A percentile compares a stretch with the other conserved stretches of the same genome.
phyloP scores from a whole-genome alignment of 2,329 filamentous ascomycete species.

The Xylaria digitata region DNA sequence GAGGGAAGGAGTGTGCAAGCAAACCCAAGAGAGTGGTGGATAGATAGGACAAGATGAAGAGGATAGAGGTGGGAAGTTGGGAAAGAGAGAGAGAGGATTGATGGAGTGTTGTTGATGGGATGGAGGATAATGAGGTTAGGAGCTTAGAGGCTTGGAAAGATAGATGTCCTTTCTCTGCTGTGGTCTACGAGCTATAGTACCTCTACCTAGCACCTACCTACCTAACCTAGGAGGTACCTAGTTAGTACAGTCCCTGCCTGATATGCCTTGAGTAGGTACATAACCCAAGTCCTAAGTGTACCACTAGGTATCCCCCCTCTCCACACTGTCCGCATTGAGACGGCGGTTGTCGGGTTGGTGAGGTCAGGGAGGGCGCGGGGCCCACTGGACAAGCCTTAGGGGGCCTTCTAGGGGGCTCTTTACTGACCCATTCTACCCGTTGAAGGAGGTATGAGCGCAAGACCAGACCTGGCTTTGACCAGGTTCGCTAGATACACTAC shows the following conservation, averaged over 20 bases:
- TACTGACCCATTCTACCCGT: not conserved
- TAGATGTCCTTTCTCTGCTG: conserved; percentile 38
- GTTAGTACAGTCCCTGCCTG: not conserved
- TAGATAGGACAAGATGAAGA: conserved; percentile 32
- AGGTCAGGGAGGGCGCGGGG: conserved; percentile 39
- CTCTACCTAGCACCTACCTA: not conserved
- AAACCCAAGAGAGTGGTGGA: conserved; percentile 47
- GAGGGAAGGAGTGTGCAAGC: conserved; percentile 50
- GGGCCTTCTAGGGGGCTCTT: too few species aligned
- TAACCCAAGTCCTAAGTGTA: not conserved
- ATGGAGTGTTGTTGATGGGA: conserved; percentile 30
- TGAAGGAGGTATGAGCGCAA: conserved; percentile 16
- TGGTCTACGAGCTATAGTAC: not conserved
- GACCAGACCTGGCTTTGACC: not conserved
- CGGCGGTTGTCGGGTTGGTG: conserved; percentile 34
- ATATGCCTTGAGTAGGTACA: not conserved
- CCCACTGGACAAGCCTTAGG: conserved; percentile 16
- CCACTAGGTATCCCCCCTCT: conserved; percentile 14
- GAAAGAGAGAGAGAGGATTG: conserved; percentile 39
- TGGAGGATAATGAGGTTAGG: conserved; percentile 40
- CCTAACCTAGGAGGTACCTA: conserved; percentile 1
- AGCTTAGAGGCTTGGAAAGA: conserved; percentile 42
- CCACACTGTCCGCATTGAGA: conserved; percentile 35
- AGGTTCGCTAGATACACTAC: not conserved
- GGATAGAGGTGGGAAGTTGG: conserved; percentile 40